Conservation (phyloP, 192 early-diverging fungal species). For the Backusella sp. region DNA sequence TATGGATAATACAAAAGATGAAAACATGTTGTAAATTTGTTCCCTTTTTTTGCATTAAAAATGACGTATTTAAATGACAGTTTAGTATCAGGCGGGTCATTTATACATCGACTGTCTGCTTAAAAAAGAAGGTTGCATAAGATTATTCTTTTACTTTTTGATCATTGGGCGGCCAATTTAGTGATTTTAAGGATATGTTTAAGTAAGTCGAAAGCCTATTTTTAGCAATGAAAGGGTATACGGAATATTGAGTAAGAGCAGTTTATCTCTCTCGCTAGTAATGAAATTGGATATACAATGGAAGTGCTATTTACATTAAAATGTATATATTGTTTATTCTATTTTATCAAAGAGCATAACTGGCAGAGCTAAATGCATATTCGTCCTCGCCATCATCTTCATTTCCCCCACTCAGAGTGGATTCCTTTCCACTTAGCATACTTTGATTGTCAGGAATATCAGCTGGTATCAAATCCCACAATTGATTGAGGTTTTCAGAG, state of each 20-base stretch:
- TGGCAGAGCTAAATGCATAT: slow-evolving; percentile 36
- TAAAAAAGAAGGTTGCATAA: not conserved
- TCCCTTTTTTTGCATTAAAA: not conserved
- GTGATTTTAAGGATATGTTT: not conserved
- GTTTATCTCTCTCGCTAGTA: too few species aligned
- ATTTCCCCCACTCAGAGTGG: not conserved
- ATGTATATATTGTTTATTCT: slow-evolving; percentile 5
- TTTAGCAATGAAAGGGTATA: not conserved
- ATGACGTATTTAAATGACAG: not conserved
- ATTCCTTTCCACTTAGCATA: not conserved
- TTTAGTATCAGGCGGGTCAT: too few species aligned
- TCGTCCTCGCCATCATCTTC: slow-evolving; percentile 20
- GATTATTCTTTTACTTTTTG: not conserved
- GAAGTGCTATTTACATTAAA: not conserved
- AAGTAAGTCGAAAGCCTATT: not conserved
- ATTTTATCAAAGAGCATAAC: slow-evolving; percentile 29
- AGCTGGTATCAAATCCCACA: slow-evolving; percentile 31
- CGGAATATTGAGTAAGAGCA: not conserved
- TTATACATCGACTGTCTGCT: not conserved
- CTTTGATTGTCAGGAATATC: slow-evolving; percentile 2
- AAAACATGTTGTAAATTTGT: not conserved
- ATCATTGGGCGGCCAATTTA: not conserved
- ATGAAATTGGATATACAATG: not conserved
- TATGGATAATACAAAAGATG: not conserved
- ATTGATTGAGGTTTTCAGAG: slow-evolving; percentile 28